Conservation (phyloP, 345 rosid genomes). For the Eucalyptus caleyi region DNA sequence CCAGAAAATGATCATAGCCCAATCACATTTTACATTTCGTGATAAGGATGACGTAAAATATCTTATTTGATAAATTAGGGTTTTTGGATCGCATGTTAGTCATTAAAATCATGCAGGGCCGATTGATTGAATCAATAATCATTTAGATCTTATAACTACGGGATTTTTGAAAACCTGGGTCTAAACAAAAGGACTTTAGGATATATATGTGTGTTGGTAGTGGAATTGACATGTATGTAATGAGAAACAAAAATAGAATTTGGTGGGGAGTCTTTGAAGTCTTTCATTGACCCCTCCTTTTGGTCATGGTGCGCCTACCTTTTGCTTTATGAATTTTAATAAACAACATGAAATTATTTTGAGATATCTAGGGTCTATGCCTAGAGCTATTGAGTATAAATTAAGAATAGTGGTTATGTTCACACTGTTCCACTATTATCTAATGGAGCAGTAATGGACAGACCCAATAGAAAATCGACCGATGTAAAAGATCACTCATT, state of each 20-base stretch:
- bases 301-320: neutral
- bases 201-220: neutral
- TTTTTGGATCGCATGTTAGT: neutral
- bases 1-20: neutral
- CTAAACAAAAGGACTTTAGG: neutral
- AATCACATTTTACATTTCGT: neutral
- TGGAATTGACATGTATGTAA: neutral
- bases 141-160: neutral
- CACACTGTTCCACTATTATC: neutral
- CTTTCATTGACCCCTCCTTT: neutral
- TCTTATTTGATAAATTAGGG: neutral
- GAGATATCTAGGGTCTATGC: neutral
- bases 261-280: neutral
- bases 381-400: neutral
- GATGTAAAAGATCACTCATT: neutral
- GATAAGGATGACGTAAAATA: neutral
- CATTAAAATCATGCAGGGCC: neutral
- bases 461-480: neutral
- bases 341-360: neutral
- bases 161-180: neutral
- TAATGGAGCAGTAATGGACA: neutral
- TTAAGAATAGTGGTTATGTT: neutral
- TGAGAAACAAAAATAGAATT: neutral
- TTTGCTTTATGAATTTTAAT: neutral
- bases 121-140: neutral